These are phyloP conservation scores for Mytilinidion resinicola DNA, from an alignment of 495 filamentous ascomycete genomes.

Conservation along the genomic window DNA sequence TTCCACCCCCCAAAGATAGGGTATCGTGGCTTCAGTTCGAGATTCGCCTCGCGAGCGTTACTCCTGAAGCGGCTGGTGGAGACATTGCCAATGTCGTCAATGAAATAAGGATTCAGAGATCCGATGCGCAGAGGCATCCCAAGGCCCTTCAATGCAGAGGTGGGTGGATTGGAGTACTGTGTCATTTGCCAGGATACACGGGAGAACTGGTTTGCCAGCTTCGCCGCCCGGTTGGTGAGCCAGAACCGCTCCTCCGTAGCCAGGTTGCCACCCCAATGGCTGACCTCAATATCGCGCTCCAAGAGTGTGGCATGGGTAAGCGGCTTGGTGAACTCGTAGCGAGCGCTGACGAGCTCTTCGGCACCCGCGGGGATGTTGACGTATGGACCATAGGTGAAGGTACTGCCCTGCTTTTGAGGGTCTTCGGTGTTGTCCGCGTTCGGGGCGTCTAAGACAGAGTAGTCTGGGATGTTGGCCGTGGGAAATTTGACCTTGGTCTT, in stretches of 20 bases:
- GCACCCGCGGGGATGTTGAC: constrained; percentile 67
- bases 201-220: constrained; percentile 76
- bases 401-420: constrained; percentile 75
- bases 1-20: constrained; percentile 97
- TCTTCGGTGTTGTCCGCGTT: constrained; percentile 55
- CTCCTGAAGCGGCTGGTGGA: constrained; percentile 85
- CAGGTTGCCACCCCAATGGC: constrained; percentile 95
- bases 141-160: constrained; percentile 73
- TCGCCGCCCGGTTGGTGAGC: constrained; percentile 77
- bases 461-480: constrained; percentile 70
- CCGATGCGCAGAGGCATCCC: constrained; percentile 72
- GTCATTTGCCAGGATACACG: constrained; percentile 75
- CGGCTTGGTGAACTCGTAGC: constrained; percentile 94
- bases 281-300: constrained; percentile 88
- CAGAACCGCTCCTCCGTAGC: constrained; percentile 92
- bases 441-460: constrained; percentile 60
- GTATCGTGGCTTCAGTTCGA: constrained; percentile 88
- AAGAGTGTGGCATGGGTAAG: constrained; percentile 66
- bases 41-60: constrained; percentile 65
- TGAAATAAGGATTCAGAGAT: constrained; percentile 82
- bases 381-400: constrained; percentile 91
- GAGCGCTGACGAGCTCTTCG: constrained; percentile 62
- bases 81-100: constrained; percentile 94
- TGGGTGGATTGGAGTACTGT: constrained; percentile 68
- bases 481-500: constrained; percentile 95